Conservation (phyloP, 352 stramenopile genomes). For the Globisporangium spiculum region DNA sequence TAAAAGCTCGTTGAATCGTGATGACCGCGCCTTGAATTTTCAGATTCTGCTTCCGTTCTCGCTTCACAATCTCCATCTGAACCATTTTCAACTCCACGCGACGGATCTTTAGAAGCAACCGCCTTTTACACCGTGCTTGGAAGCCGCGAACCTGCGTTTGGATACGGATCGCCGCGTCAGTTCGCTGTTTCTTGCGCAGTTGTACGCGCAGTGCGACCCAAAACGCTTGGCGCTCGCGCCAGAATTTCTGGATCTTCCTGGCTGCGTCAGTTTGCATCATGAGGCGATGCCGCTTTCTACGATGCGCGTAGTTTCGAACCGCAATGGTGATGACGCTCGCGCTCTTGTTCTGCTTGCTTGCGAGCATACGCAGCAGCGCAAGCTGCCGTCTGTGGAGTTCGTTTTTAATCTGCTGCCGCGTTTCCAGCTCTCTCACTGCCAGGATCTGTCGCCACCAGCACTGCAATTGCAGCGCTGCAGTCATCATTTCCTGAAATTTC, state of each 20-base stretch:
- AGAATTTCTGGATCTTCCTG: conserved; percentile 47
- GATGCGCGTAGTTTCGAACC: conserved; percentile 26
- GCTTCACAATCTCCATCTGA: conserved; percentile 7
- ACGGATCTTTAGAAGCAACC: conserved; percentile 40
- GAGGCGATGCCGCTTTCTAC: conserved; percentile 7
- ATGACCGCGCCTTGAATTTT: conserved; percentile 38
- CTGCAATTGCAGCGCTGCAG: conserved; percentile 29
- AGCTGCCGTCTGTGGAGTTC: conserved; percentile 51
- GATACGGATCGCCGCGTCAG: conserved; percentile 39
- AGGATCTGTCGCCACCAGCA: conserved; percentile 62
- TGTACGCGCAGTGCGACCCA: conserved; percentile 48
- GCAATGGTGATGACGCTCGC: conserved; percentile 44
- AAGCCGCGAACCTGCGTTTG: conserved; percentile 36
- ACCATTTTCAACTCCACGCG: conserved; percentile 23
- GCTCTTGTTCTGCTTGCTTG: conserved; percentile 40
- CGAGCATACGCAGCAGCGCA: conserved; percentile 36
- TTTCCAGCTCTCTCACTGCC: conserved; percentile 25
- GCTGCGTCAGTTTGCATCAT: conserved; percentile 24
- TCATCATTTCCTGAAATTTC: conserved; percentile 16
- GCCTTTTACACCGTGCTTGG: conserved; percentile 27
- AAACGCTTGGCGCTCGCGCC: conserved; percentile 37
- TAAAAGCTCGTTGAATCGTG: conserved; percentile 42
- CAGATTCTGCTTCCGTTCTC: conserved; percentile 8
- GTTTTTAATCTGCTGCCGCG: conserved; percentile 24
- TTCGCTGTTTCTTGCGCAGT: conserved; percentile 30